Evolutionary conservation across 345 rosid genomes (phyloP).

Genomic region (thale cress (Arabidopsis thaliana)): DNA sequence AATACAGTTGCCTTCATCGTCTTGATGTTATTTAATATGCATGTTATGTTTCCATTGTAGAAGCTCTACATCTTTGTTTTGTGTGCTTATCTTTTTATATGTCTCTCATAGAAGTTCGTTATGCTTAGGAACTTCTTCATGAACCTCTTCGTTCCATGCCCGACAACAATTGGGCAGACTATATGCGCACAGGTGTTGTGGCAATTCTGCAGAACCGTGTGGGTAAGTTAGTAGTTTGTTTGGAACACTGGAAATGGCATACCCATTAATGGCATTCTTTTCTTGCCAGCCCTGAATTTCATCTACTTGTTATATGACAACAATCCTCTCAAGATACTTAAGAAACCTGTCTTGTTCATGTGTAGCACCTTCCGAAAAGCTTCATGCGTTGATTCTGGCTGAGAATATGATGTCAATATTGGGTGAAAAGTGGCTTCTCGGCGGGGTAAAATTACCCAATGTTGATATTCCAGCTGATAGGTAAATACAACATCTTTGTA

Average conservation of each 20-base stretch:
- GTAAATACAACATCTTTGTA: slow-evolving; percentile 43
- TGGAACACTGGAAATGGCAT: background rate
- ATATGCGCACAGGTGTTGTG: slow-evolving; percentile 69
- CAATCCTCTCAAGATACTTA: slow-evolving; percentile 20
- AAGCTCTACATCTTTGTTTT: slow-evolving; percentile 7
- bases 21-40: slow-evolving; percentile 2
- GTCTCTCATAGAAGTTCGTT: slow-evolving; percentile 23
- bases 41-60: background rate
- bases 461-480: slow-evolving; percentile 64
- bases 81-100: slow-evolving; percentile 5
- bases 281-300: slow-evolving; percentile 3
- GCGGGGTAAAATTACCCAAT: slow-evolving; percentile 57
- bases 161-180: slow-evolving; percentile 61
- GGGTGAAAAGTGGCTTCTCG: slow-evolving; percentile 79
- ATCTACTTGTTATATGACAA: slow-evolving; percentile 1
- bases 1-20: slow-evolving; percentile 16
- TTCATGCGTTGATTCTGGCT: slow-evolving; percentile 82
- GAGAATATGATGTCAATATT: slow-evolving; percentile 66
- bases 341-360: slow-evolving; percentile 33
- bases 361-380: slow-evolving; percentile 82
- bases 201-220: slow-evolving; percentile 88
- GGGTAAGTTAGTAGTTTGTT: slow-evolving; percentile 56
- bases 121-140: slow-evolving; percentile 59
- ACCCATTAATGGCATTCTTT: slow-evolving; percentile 13
- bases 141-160: slow-evolving; percentile 59